Base-by-base conservation (phyloP, 495 filamentous ascomycete genomes). In the Usnea hakonensis region DNA sequence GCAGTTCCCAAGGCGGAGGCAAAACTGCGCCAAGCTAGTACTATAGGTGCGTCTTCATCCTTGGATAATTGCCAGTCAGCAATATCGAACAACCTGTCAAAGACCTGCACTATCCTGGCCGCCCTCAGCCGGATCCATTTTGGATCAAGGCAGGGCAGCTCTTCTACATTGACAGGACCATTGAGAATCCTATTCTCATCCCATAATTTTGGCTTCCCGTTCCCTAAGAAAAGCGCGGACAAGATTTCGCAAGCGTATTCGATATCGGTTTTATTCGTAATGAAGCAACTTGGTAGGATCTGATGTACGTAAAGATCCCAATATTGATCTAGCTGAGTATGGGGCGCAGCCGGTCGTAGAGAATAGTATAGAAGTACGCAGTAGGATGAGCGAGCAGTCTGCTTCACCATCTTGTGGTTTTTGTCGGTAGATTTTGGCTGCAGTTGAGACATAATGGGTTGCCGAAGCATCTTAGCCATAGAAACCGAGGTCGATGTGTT, bases 291-390 rank as follows among this genome's bases (percentile, higher is more conserved):
- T 26, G 73, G 56, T 14, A 79, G 71, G 11, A 78, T 74, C 16
- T 78, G 78, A 48, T 75, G 75, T 5, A 96, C 81, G 64, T 86
- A 90, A 44, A 82, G 77, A 58, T 91, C 86, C 94, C 94, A 98
- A 48, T 88, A 88, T 0, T 77, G 71, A 63, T 92, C 90, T 13
- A 93, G 75, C 59, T 89, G 84, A 19, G 78, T 73, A 19, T 75
- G 69, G 21, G 79, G 73, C 9, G 84, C 78, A 19, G 79, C 84
- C 6, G 93, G 91, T 28, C 85, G 85, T 63, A 97, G 86, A 2
- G 87, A 77, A 69, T 96, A 97, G 73, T 97, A 96, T 2, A 95
- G 79, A 0, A 97, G 77, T 55, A 87, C 88, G 67, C 86, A 87
- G 60, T 93, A 85, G 41, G 87, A 88, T 2, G 81, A 79, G 38